These are phyloP conservation scores for Boletus reticulatus DNA, from an alignment of 768 basidiomycete genomes.

Conservation along the genomic window DNA sequence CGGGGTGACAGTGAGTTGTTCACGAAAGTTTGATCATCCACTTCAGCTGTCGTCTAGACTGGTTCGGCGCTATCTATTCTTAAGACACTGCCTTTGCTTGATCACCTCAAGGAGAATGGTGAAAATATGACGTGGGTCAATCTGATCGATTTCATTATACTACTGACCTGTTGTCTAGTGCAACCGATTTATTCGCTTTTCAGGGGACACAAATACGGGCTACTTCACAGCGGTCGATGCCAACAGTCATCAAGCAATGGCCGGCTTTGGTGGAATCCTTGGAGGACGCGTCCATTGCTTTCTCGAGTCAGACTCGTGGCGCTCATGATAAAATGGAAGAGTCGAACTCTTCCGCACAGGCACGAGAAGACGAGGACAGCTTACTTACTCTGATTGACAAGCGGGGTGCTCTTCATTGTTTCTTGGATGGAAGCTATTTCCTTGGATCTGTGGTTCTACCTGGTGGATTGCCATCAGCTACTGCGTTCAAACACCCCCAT, in stretches of 20 bases:
- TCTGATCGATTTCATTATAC: constrained; percentile 4
- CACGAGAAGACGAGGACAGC: constrained; percentile 56
- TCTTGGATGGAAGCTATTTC: constrained; percentile 75
- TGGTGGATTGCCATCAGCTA: constrained; percentile 32
- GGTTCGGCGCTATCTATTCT: constrained; percentile 76
- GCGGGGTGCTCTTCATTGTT: constrained; percentile 56
- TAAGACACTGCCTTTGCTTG: constrained; percentile 66
- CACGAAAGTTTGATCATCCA: background rate
- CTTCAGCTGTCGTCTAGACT: constrained; percentile 44
- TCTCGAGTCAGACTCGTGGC: constrained; percentile 37
- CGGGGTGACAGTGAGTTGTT: constrained; percentile 53
- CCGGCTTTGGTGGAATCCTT: constrained; percentile 59
- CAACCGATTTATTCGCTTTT: constrained; percentile 79
- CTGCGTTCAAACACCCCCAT: constrained; percentile 43
- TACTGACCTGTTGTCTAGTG: constrained; percentile 42
- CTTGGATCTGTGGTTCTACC: constrained; percentile 49
- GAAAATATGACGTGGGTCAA: constrained; percentile 60
- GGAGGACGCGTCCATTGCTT: constrained; percentile 58
- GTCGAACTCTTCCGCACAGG: constrained; percentile 22
- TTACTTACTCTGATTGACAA: constrained; percentile 62
- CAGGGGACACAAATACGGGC: constrained; percentile 61
- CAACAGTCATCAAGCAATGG: constrained; percentile 66
- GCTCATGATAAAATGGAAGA: constrained; percentile 25
- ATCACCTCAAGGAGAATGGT: constrained; percentile 64
- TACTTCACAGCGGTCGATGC: constrained; percentile 43